These are phyloP conservation scores for Zasmidium cellare DNA, from an alignment of 2,329 filamentous ascomycete genomes.

Conservation along the genomic window DNA sequence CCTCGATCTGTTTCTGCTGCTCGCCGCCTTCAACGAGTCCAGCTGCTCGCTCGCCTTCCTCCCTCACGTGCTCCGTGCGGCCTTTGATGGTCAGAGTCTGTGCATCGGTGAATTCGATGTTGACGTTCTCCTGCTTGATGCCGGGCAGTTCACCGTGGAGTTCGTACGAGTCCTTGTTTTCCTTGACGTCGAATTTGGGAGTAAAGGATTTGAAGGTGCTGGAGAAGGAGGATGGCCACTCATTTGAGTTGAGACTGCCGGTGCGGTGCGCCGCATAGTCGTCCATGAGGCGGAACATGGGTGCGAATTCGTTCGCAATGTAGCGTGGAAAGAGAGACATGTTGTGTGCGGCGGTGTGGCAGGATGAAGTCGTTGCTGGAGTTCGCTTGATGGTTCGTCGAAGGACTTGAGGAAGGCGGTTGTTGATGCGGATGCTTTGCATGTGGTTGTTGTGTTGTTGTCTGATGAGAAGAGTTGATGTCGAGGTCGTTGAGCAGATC, in stretches of 20 bases:
- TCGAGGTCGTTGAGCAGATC: neutral
- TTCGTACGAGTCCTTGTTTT: conserved; percentile 68
- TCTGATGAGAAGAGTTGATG: conserved; percentile 15
- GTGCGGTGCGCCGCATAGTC: conserved; percentile 43
- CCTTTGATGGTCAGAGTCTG: conserved; percentile 73
- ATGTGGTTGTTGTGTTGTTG: conserved; percentile 26
- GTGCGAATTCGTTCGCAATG: conserved; percentile 37
- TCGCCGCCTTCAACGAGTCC: conserved; percentile 40
- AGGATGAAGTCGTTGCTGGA: conserved; percentile 18
- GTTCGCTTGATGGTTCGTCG: conserved; percentile 17
- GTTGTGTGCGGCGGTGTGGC: conserved; percentile 26
- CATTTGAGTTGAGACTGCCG: conserved; percentile 23
- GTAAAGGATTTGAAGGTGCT: conserved; percentile 59
- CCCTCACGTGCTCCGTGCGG: conserved; percentile 64
- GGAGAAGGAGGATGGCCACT: conserved; percentile 10
- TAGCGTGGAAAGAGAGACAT: conserved; percentile 41
- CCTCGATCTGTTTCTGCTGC: conserved; percentile 32
- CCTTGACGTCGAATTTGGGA: conserved; percentile 76
- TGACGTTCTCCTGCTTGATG: conserved; percentile 69
- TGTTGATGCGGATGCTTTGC: conserved; percentile 27
- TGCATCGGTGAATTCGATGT: conserved; percentile 75
- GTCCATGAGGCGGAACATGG: conserved; percentile 50
- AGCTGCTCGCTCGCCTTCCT: conserved; percentile 54
- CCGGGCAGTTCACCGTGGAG: conserved; percentile 80
- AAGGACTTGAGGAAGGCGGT: conserved; percentile 30